Conservation (phyloP, 1,284 basidiomycete species). For the Malassezia yamatoensis region DNA sequence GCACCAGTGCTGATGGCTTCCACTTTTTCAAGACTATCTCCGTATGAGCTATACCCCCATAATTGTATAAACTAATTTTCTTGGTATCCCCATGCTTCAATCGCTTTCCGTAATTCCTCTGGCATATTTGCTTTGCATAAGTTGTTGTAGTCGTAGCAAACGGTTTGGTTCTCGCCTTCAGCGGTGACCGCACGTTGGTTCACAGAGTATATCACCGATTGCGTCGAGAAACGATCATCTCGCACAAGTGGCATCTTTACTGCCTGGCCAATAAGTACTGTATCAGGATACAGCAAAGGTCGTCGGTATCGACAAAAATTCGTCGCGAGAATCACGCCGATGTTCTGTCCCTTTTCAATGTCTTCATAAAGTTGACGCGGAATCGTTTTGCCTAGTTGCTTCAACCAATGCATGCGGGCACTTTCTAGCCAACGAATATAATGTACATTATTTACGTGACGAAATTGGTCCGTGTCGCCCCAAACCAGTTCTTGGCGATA, state of each 20-base stretch:
- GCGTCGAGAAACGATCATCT: conserved; percentile 21
- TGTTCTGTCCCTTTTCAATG: conserved; percentile 23
- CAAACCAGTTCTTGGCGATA: conserved; percentile 30
- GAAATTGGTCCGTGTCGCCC: conserved; percentile 35
- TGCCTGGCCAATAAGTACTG: conserved; percentile 28
- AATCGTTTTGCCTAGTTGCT: conserved; percentile 11
- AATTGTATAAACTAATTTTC: conserved; percentile 5
- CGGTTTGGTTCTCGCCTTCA: conserved; percentile 25
- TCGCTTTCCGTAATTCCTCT: conserved; percentile 15
- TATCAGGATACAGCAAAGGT: conserved; percentile 24
- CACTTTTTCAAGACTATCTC: conserved; percentile 81
- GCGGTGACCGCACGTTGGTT: conserved; percentile 28
- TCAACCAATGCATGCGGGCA: conserved; percentile 27
- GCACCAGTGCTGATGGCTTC: conserved; percentile 38
- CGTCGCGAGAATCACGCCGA: conserved; percentile 30
- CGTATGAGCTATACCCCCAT: conserved; percentile 23
- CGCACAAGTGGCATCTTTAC: conserved; percentile 20
- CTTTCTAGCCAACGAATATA: conserved; percentile 38
- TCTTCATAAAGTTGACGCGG: conserved; percentile 17
- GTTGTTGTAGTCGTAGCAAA: conserved; percentile 31
- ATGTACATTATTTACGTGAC: conserved; percentile 39
- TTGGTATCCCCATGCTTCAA: conserved; percentile 16
- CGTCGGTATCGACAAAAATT: conserved; percentile 34
- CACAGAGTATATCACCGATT: conserved; percentile 23
- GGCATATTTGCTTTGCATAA: conserved; percentile 32